Base-by-base conservation (phyloP, 768 basidiomycete genomes). In the Tylopilus balloui region DNA sequence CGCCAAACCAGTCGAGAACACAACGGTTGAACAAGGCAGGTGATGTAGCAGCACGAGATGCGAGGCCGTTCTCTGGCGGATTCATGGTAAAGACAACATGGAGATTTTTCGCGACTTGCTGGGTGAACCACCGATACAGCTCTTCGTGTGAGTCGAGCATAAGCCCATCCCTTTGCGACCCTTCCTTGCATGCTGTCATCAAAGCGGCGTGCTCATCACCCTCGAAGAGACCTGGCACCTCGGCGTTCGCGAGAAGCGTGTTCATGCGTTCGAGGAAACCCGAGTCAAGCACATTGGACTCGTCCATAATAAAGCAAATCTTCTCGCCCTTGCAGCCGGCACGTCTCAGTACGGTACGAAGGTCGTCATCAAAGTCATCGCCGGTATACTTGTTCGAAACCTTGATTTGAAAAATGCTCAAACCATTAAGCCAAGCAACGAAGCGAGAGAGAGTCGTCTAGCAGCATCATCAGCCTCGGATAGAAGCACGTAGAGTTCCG, bases 21-120 rank as follows among this genome's bases (percentile, higher is more conserved):
- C 96, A 99, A 73, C 96, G 87, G 73, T 99, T 99, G 83, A 95
- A 95, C 60, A 98, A 73, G 15, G 96, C 96, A 8, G 96, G 96
- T 1, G 96, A 99, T 0, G 96, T 97, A 3, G 95, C 96, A 11
- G 93, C 96, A 41, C 93, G 80, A 17, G 92, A 94, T 7, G 93
- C 95, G 15, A 99, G 78, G 23, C 95, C 96, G 49, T 95, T 93
- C 60, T 92, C 85, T 0, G 94, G 95, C 36, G 93, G 96, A 58
- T 97, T 98, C 95, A 98, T 98, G 15, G 95, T 98, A 73, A 98
- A 99, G 9, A 98, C 96, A 28, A 98, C 95, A 60, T 99, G 96
- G 2, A 99, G 75, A 67, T 99, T 98, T 68, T 92, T 90, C 8
- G 96, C 93, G 35, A 98, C 95, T 70, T 99, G 96, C 55, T 91